Evolutionary conservation across 495 filamentous ascomycete genomes (phyloP).

Genomic region (Beverwykella pulmonaria): DNA sequence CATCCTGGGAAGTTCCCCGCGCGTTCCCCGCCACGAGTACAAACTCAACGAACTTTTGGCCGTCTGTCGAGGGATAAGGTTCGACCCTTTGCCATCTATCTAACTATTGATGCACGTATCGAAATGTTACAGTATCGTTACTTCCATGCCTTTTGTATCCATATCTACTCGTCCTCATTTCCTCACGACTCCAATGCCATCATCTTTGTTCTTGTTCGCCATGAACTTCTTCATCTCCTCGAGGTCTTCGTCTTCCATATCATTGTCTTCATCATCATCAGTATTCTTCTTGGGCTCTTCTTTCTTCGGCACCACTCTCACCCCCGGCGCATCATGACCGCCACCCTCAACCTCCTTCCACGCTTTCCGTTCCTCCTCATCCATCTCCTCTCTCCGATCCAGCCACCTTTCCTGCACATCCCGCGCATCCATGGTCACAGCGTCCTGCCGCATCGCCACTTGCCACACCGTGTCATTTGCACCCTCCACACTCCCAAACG

Average conservation of each 20-base stretch:
- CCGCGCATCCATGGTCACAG: conserved; percentile 72
- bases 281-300: conserved; percentile 16
- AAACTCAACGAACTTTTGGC: too few species aligned
- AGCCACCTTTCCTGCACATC: conserved; percentile 97
- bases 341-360: conserved; percentile 63
- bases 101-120: too few species aligned
- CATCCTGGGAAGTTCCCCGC: background rate
- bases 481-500: conserved; percentile 86
- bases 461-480: conserved; percentile 93
- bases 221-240: conserved; percentile 41
- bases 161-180: conserved; percentile 18
- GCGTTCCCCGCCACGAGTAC: background rate
- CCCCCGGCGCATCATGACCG: conserved; percentile 13
- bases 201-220: conserved; percentile 39
- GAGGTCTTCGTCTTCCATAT: conserved; percentile 41
- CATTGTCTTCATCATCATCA: conserved; percentile 33
- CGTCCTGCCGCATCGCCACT: conserved; percentile 85
- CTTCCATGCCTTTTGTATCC: too few species aligned
- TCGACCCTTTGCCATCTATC: too few species aligned
- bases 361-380: conserved; percentile 73
- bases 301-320: conserved; percentile 41
- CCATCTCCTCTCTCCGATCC: conserved; percentile 83
- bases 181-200: conserved; percentile 42
- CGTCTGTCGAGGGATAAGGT: too few species aligned
- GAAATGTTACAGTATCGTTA: too few species aligned